These are phyloP conservation scores for Neonectria sp. DNA, from an alignment of 2,329 filamentous ascomycete genomes.

Conservation along the genomic window DNA sequence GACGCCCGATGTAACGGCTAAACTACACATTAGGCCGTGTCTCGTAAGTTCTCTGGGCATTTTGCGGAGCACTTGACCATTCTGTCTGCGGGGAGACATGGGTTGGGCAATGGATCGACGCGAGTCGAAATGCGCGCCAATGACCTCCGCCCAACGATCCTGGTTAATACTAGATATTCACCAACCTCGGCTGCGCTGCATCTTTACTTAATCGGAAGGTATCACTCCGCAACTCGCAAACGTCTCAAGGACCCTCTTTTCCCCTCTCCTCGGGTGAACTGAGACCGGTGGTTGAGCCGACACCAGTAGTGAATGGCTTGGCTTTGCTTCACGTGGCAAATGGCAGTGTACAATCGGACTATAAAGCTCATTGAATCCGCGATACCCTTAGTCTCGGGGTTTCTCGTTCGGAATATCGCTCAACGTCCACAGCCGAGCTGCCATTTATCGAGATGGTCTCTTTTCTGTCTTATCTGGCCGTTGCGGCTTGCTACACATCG, in stretches of 20 bases:
- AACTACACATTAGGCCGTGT: not conserved
- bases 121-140: constrained; percentile 22
- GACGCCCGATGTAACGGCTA: not conserved
- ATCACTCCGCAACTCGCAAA: constrained; percentile 15
- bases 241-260: not conserved
- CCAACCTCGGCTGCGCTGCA: constrained; percentile 15
- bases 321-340: not conserved
- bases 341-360: not conserved
- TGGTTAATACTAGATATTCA: not conserved
- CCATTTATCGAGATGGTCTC: constrained; percentile 6
- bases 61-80: not conserved
- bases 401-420: not conserved
- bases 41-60: constrained; percentile 2
- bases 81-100: constrained; percentile 11
- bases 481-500: not conserved
- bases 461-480: constrained; percentile 3
- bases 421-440: not conserved
- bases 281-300: constrained; percentile 14
- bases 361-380: not conserved
- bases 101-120: constrained; percentile 10
- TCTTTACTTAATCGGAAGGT: constrained; percentile 16
- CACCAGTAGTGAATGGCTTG: not conserved
- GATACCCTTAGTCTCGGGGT: too few species aligned
- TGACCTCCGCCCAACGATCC: not conserved
- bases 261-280: constrained; percentile 19